Evolutionary conservation across 2,329 filamentous ascomycete genomes (phyloP), one percentile per base, ranked within the genome.

Genomic region (Lanzia echinophila): DNA sequence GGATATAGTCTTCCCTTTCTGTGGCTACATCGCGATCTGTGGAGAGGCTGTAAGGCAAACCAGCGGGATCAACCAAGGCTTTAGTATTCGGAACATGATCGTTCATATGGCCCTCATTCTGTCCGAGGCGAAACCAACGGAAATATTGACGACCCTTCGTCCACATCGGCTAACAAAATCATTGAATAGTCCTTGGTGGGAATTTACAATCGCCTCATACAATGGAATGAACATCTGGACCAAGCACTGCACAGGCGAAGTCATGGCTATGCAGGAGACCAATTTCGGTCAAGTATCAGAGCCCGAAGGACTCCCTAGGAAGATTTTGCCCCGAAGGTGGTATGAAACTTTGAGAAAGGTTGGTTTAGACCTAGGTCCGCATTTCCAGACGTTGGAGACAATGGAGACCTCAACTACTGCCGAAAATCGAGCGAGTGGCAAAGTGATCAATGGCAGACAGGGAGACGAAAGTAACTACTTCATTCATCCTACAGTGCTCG

Each of bases 21-120:
- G 65, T 1, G 66, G 60, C 13, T 68, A 65, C 49, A 46, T 69
- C 8, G 41, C 59, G 8, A 66, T 68, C 63, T 65, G 62, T 15
- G 60, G 57, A 11, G 68, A 71, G 53, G 68, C 66, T 13, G 22
- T 53, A 1, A 31, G 48, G 7, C 58, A 57, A 38, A 43, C 45
- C 38, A 24, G 6, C 6, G 46, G 20, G n/a, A 24, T 48, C n/a
- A 13, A 38, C 3, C 13, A 24, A 32, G 32, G 34, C 3, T 48
- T 39, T 28, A 13, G 3, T 17, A 15, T 48, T 31, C n/a, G 22
- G 5, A 6, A 39, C 12, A 17, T 28, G 15, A 13, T 34, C 22
- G 20, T 19, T 15, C 13, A 15, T 6, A 13, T 13, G 3, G 32
- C 46, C 8, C 19, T 48, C 15, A 12, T 39, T 6, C n/a, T 28